Evolutionary conservation across 192 early-diverging fungal species (phyloP).

Genomic region (Gonapodya sp.): DNA sequence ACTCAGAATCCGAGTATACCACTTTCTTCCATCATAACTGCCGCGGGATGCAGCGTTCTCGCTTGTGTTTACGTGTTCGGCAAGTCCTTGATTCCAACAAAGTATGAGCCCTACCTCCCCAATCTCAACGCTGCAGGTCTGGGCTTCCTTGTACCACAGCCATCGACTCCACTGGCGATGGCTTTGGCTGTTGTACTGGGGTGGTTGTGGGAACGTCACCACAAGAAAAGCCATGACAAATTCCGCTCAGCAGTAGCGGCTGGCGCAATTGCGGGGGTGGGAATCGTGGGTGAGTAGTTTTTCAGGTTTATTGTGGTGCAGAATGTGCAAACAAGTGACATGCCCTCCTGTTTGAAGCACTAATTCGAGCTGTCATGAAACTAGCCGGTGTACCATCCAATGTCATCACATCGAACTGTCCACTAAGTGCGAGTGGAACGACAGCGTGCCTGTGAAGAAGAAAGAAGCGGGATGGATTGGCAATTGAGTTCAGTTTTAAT

Average conservation of each 20-base stretch:
- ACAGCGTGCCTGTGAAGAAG: not conserved
- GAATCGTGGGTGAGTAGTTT: slow-evolving; percentile 29
- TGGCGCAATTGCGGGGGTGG: slow-evolving; percentile 40
- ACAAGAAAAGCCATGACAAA: slow-evolving; percentile 19
- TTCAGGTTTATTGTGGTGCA: too few species aligned
- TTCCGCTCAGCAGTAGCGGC: slow-evolving; percentile 34
- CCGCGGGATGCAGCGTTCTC: slow-evolving; percentile 30
- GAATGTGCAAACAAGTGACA: too few species aligned
- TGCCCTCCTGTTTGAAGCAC: not conserved
- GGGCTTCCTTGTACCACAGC: slow-evolving; percentile 36
- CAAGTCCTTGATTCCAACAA: slow-evolving; percentile 34
- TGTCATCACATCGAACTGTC: not conserved
- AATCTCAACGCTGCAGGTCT: slow-evolving; percentile 47
- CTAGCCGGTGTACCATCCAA: not conserved
- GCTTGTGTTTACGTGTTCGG: slow-evolving; percentile 24
- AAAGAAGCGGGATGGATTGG: too few species aligned
- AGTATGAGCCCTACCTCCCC: slow-evolving; percentile 40
- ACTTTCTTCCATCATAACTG: slow-evolving; percentile 26
- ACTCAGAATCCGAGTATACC: slow-evolving; percentile 30
- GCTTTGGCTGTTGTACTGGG: slow-evolving; percentile 27
- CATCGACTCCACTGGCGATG: slow-evolving; percentile 39
- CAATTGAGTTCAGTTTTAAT: too few species aligned
- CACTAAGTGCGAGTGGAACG: not conserved
- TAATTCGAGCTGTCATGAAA: not conserved
- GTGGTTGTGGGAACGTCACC: slow-evolving; percentile 29